A percentile compares a stretch with the other conserved stretches of the same genome.
These are phyloP conservation scores for Aspergillus bridgeri DNA, from an alignment of 495 filamentous ascomycete genomes.

Conservation along the genomic window DNA sequence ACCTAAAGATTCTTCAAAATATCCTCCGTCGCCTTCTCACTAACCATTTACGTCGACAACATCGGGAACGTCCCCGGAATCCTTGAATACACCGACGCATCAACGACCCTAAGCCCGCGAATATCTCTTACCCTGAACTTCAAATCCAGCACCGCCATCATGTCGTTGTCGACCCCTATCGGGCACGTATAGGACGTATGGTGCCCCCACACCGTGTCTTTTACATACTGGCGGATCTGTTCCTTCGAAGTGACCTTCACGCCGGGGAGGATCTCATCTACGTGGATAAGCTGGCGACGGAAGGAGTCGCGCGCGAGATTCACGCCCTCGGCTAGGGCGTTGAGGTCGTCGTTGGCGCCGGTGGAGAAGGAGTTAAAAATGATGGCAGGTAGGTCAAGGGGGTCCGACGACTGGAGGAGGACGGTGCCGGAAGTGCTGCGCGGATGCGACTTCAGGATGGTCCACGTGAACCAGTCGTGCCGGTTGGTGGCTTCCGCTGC, in stretches of 20 bases:
- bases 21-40: constrained; percentile 61
- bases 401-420: constrained; percentile 45
- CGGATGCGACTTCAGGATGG: constrained; percentile 51
- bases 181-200: constrained; percentile 58
- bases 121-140: constrained; percentile 56
- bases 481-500: constrained; percentile 23
- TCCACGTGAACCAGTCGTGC: constrained; percentile 46
- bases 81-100: constrained; percentile 57
- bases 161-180: constrained; percentile 54
- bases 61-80: constrained; percentile 58
- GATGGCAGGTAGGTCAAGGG: constrained; percentile 52
- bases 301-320: constrained; percentile 40
- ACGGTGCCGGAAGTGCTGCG: constrained; percentile 53
- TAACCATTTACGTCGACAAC: constrained; percentile 58
- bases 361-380: constrained; percentile 56
- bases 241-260: constrained; percentile 32
- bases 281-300: constrained; percentile 19
- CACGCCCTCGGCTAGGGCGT: constrained; percentile 49
- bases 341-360: constrained; percentile 37
- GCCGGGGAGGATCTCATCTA: constrained; percentile 48
- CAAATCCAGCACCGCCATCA: constrained; percentile 57
- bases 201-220: constrained; percentile 55
- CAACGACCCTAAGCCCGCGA: constrained; percentile 54
- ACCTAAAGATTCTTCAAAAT: constrained; percentile 31
- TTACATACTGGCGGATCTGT: constrained; percentile 47